These are phyloP conservation scores for Naganishia vishniacii DNA, from an alignment of 768 basidiomycete species.

Conservation along the genomic window DNA sequence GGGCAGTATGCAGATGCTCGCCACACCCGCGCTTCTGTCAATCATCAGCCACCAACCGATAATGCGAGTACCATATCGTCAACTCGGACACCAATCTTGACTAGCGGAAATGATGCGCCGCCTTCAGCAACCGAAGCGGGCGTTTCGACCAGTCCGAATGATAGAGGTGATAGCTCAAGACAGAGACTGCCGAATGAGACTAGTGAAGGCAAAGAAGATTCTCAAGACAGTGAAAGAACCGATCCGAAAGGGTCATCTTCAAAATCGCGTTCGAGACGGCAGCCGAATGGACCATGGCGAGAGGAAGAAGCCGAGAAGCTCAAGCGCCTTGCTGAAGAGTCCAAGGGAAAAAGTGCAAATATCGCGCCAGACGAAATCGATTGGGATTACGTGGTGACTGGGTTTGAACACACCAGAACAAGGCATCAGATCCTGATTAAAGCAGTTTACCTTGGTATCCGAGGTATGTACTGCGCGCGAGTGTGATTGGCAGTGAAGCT, in stretches of 20 bases:
- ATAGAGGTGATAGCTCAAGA: background rate
- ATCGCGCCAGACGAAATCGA: slow-evolving; percentile 26
- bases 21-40: background rate
- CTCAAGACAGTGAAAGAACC: slow-evolving; percentile 4
- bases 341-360: slow-evolving; percentile 24
- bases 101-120: background rate
- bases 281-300: slow-evolving; percentile 22
- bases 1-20: background rate
- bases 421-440: slow-evolving; percentile 39
- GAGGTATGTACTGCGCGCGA: background rate
- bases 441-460: slow-evolving; percentile 36
- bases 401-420: slow-evolving; percentile 34
- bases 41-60: background rate
- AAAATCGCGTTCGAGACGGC: slow-evolving; percentile 16
- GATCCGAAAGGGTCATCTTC: background rate
- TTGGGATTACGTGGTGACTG: slow-evolving; percentile 34
- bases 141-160: slow-evolving; percentile 4
- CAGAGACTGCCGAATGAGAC: background rate
- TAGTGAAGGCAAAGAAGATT: slow-evolving; percentile 1
- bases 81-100: background rate
- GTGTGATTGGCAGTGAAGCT: no score
- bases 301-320: slow-evolving; percentile 22
- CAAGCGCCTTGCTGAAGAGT: slow-evolving; percentile 14
- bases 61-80: slow-evolving; percentile 10
- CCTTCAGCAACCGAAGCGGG: background rate